A percentile compares a stretch with the other conserved stretches of the same genome.
Evolutionary conservation across 345 rosid species (phyloP).

Genomic region (Murraya koenigii): DNA sequence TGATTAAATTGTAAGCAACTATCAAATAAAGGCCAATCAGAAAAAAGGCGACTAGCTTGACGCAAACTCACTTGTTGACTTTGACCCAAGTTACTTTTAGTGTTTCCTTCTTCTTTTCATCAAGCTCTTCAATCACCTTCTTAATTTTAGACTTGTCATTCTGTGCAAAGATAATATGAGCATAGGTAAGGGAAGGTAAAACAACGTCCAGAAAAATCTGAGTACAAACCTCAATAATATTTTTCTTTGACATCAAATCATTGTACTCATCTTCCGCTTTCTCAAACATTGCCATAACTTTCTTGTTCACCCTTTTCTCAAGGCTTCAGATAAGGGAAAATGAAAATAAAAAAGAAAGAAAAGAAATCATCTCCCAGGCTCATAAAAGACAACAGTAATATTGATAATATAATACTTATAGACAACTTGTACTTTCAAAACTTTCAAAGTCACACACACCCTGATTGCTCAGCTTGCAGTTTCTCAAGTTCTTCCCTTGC

Average conservation of each 20-base stretch:
- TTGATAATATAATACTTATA: not conserved
- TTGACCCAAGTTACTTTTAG: conserved; percentile 92
- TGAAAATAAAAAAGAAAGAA: conserved; percentile 6
- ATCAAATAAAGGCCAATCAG: conserved; percentile 1
- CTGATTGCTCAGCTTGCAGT: conserved; percentile 84
- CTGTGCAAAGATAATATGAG: conserved; percentile 31
- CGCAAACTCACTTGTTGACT: conserved; percentile 63
- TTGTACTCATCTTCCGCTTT: conserved; percentile 97
- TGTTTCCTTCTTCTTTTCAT: conserved; percentile 95
- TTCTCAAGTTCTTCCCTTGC: conserved; percentile 85
- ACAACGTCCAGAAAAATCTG: conserved; percentile 3
- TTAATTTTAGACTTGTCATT: conserved; percentile 86
- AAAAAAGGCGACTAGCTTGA: conserved; percentile 4
- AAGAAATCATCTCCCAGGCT: conserved; percentile 10
- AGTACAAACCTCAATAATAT: conserved; percentile 74
- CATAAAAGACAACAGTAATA: not conserved
- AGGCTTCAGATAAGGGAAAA: conserved; percentile 43
- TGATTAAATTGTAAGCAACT: not conserved
- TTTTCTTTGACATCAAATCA: conserved; percentile 80
- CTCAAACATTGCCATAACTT: conserved; percentile 98
- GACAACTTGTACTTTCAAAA: not conserved
- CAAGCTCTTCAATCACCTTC: conserved; percentile 95
- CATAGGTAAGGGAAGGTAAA: conserved; percentile 14
- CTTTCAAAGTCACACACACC: conserved; percentile 39
- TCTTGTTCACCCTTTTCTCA: conserved; percentile 96